Conservation (phyloP, 495 filamentous ascomycete genomes). For the Recurvomyces mirabilis region DNA sequence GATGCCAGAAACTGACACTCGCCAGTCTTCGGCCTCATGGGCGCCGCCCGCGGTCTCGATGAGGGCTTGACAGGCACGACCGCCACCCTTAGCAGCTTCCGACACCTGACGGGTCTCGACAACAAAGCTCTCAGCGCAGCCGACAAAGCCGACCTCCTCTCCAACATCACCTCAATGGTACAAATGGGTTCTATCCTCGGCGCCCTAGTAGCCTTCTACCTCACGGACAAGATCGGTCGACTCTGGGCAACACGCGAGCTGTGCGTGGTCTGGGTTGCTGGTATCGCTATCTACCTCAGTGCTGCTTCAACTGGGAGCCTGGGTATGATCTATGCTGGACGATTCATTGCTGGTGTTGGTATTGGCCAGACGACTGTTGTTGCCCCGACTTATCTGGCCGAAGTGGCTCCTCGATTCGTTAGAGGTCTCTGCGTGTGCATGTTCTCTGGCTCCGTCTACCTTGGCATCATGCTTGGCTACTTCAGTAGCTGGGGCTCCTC, state of each 20-base stretch:
- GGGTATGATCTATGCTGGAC: constrained; percentile 15
- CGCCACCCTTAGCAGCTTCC: constrained; percentile 53
- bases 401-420: background rate
- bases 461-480: constrained; percentile 24
- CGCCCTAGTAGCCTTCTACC: constrained; percentile 49
- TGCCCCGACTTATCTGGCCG: constrained; percentile 11
- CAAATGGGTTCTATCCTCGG: constrained; percentile 57
- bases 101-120: constrained; percentile 46
- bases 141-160: constrained; percentile 33
- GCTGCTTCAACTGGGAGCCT: constrained; percentile 12
- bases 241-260: constrained; percentile 46
- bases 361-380: constrained; percentile 13
- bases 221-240: constrained; percentile 50
- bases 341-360: constrained; percentile 17
- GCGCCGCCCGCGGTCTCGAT: constrained; percentile 60
- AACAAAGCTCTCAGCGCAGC: constrained; percentile 31
- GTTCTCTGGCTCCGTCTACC: constrained; percentile 43
- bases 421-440: constrained; percentile 26
- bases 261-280: constrained; percentile 29
- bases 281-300: constrained; percentile 34
- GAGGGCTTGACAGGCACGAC: constrained; percentile 60
- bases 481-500: constrained; percentile 45
- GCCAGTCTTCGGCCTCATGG: constrained; percentile 44
- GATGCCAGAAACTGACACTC: background rate
- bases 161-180: constrained; percentile 51